These are phyloP conservation scores for Nakaseomyces sp. DNA, from an alignment of 1,139 yeast species.

Conservation along the genomic window DNA sequence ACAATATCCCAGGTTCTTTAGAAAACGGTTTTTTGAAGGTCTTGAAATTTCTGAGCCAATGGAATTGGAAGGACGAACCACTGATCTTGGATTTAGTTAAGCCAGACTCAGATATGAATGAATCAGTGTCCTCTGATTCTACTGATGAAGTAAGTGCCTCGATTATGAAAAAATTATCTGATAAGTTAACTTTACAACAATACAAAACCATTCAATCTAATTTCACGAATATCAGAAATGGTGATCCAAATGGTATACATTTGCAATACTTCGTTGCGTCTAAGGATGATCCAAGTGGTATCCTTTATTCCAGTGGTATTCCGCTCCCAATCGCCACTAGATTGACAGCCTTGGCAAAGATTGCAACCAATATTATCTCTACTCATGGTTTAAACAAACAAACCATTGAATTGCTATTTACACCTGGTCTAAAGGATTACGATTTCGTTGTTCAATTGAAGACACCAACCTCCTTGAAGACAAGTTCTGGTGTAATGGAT, in stretches of 20 bases:
- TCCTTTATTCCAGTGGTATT: slow-evolving; percentile 65
- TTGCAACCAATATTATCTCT: slow-evolving; percentile 51
- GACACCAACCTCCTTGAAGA: slow-evolving; percentile 37
- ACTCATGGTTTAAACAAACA: slow-evolving; percentile 39
- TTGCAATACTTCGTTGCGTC: slow-evolving; percentile 79
- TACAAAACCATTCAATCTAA: slow-evolving; percentile 55
- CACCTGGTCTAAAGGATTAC: slow-evolving; percentile 76
- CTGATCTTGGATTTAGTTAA: slow-evolving; percentile 65
- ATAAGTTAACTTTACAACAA: slow-evolving; percentile 52
- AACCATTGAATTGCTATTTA: slow-evolving; percentile 51
- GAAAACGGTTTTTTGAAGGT: slow-evolving; percentile 74
- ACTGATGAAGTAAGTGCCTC: slow-evolving; percentile 24
- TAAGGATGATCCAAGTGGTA: slow-evolving; percentile 74
- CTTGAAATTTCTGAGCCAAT: slow-evolving; percentile 58
- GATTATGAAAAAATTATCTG: slow-evolving; percentile 41
- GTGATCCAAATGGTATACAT: slow-evolving; percentile 73
- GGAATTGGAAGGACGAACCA: slow-evolving; percentile 95
- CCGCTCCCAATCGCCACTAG: slow-evolving; percentile 78
- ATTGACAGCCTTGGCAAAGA: slow-evolving; percentile 77
- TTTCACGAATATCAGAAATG: slow-evolving; percentile 56
- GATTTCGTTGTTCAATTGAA: slow-evolving; percentile 64
- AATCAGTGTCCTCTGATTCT: slow-evolving; percentile 31
- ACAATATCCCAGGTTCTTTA: slow-evolving; percentile 65
- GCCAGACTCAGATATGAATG: slow-evolving; percentile 35
- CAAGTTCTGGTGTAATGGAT: slow-evolving; percentile 50